phyloP scores from a whole-genome alignment of 208 protist genomes.

The Trypanosoma mega region DNA sequence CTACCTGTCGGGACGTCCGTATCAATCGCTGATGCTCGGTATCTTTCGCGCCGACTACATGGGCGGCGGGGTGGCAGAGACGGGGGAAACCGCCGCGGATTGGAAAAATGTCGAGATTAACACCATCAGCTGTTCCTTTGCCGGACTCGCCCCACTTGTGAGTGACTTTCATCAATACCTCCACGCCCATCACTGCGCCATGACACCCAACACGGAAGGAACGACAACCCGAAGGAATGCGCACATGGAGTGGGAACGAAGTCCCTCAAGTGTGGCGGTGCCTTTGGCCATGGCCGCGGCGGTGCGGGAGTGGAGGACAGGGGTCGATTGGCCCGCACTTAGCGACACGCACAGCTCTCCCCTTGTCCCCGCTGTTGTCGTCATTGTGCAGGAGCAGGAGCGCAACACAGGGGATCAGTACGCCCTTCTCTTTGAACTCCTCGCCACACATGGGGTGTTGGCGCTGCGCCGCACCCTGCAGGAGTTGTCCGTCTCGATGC shows the following conservation, averaged over 20 bases:
- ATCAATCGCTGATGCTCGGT: conserved; percentile 86
- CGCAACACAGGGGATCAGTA: conserved; percentile 94
- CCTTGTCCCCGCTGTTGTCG: conserved; percentile 72
- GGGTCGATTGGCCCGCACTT: background rate
- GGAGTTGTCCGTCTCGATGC: conserved; percentile 59
- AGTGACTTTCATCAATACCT: conserved; percentile 86
- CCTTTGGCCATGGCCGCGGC: conserved; percentile 46
- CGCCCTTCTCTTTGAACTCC: conserved; percentile 74
- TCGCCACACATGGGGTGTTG: conserved; percentile 66
- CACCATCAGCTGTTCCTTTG: conserved; percentile 95
- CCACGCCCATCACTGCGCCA: conserved; percentile 25
- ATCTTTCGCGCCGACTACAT: conserved; percentile 96
- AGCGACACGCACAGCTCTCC: conserved; percentile 7
- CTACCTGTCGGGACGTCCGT: conserved; percentile 47
- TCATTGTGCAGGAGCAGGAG: conserved; percentile 93
- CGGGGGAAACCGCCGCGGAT: conserved; percentile 28
- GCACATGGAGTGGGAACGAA: conserved; percentile 30
- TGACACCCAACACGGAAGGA: background rate
- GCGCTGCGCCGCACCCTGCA: conserved; percentile 84
- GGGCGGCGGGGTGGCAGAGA: conserved; percentile 26
- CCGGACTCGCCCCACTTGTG: conserved; percentile 76
- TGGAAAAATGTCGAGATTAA: conserved; percentile 97
- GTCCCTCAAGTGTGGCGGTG: conserved; percentile 39
- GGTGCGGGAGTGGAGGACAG: conserved; percentile 38
- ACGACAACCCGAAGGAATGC: background rate